These are phyloP conservation scores for Penicillium egyptiacum DNA, from an alignment of 495 filamentous ascomycete genomes.

Conservation along the genomic window DNA sequence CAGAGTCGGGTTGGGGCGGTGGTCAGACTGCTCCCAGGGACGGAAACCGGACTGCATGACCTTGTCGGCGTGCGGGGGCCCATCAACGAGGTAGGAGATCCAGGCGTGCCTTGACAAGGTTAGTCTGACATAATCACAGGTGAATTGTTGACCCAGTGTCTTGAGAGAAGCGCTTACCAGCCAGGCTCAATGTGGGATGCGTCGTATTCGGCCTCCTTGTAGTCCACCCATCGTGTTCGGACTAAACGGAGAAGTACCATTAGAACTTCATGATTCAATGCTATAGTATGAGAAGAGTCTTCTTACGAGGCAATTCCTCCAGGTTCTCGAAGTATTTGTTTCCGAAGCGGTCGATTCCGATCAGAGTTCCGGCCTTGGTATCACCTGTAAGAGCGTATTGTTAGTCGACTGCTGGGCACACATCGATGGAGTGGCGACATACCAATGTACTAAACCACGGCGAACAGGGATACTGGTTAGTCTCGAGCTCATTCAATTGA, in stretches of 20 bases:
- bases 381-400: conserved; percentile 63
- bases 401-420: conserved; percentile 1
- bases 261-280: not conserved
- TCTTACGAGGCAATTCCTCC: conserved; percentile 89
- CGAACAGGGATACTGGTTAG: conserved; percentile 24
- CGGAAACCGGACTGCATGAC: conserved; percentile 63
- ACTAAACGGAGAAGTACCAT: conserved; percentile 51
- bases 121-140: not conserved
- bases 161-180: conserved; percentile 56
- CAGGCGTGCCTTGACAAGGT: conserved; percentile 74
- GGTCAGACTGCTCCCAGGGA: conserved; percentile 72
- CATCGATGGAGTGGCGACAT: conserved; percentile 21
- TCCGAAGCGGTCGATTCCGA: conserved; percentile 84
- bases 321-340: conserved; percentile 98
- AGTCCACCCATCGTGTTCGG: conserved; percentile 97
- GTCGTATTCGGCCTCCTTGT: conserved; percentile 83
- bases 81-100: conserved; percentile 91
- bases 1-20: conserved; percentile 71
- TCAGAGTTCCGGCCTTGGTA: conserved; percentile 88
- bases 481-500: conserved; percentile 10
- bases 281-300: not conserved
- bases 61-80: conserved; percentile 76
- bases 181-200: conserved; percentile 93
- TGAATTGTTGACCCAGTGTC: not conserved
- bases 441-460: conserved; percentile 64